Percentiles rank a stretch among this genome's conserved stretches.
Conservation (phyloP, 768 basidiomycete genomes). For the Rhizopogon vulgaris region DNA sequence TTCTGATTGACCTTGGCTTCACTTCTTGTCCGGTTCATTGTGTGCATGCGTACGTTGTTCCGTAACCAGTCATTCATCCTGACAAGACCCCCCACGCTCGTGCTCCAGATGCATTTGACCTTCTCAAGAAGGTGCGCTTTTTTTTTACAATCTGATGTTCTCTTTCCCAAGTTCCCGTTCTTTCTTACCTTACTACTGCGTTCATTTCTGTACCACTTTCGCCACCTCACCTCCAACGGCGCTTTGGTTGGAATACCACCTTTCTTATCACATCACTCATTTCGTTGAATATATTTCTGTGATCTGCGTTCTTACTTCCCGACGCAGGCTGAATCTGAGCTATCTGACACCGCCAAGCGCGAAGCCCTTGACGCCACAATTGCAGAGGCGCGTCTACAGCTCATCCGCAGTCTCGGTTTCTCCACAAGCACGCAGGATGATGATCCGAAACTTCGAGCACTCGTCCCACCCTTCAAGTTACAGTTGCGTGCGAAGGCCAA, state of each 20-base stretch:
- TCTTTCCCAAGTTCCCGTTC: neutral
- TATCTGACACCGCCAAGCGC: constrained; percentile 72
- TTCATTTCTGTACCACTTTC: neutral
- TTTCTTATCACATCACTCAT: neutral
- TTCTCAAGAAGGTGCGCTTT: constrained; percentile 85
- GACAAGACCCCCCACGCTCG: constrained; percentile 90
- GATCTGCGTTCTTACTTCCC: neutral
- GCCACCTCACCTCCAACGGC: neutral
- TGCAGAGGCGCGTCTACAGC: constrained; percentile 59
- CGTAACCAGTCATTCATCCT: constrained; percentile 84
- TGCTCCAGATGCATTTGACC: constrained; percentile 89
- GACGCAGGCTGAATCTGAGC: constrained; percentile 76
- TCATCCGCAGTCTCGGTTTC: constrained; percentile 60
- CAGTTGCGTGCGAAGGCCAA: constrained; percentile 69
- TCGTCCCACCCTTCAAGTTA: constrained; percentile 56
- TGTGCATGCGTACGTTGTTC: constrained; percentile 36
- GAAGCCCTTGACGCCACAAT: constrained; percentile 79
- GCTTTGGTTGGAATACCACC: neutral
- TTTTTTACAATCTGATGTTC: neutral
- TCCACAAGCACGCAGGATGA: constrained; percentile 53
- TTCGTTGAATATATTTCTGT: neutral
- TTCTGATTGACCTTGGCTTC: neutral
- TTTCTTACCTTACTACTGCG: neutral
- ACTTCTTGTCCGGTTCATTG: constrained; percentile 1
- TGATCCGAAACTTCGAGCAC: constrained; percentile 36